A percentile compares a stretch with the other conserved stretches of the same genome.
These are phyloP conservation scores for Cutaneotrichosporon mucoides DNA, from an alignment of 1,284 basidiomycete genomes.

Conservation along the genomic window DNA sequence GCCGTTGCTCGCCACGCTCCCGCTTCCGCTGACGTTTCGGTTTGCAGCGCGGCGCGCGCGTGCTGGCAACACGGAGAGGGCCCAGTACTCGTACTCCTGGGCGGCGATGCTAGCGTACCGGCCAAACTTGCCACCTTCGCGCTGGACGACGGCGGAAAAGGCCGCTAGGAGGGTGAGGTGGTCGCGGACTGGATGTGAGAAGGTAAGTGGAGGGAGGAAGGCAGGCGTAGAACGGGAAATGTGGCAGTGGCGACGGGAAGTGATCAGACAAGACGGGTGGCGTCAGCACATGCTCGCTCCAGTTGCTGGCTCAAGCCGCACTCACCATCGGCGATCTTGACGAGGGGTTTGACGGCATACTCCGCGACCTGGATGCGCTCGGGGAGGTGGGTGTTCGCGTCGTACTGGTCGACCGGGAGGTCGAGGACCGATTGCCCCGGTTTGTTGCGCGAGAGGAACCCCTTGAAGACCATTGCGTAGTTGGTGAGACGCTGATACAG, in stretches of 20 bases:
- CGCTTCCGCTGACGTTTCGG: background rate
- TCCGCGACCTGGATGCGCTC: constrained; percentile 17
- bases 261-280: too few relatives aligned
- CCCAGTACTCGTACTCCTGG: constrained; percentile 23
- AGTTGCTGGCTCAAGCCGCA: background rate
- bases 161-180: constrained; percentile 25
- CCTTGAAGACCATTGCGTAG: constrained; percentile 3
- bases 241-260: too few relatives aligned
- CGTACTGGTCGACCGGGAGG: constrained; percentile 21
- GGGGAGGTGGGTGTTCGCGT: constrained; percentile 21
- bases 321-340: constrained; percentile 13
- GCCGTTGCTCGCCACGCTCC: background rate
- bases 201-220: too few relatives aligned
- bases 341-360: constrained; percentile 11
- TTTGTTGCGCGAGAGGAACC: constrained; percentile 1
- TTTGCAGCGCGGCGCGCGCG: background rate
- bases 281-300: too few relatives aligned
- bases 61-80: constrained; percentile 10
- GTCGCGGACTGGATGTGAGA: constrained; percentile 19
- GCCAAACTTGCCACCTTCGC: constrained; percentile 5
- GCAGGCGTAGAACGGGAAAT: too few relatives aligned
- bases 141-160: constrained; percentile 9
- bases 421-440: constrained; percentile 22
- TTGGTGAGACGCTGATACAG: background rate
- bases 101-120: constrained; percentile 16